Evolutionary conservation across 2,329 filamentous ascomycete species (phyloP).

Genomic region (Nakataea oryzae): DNA sequence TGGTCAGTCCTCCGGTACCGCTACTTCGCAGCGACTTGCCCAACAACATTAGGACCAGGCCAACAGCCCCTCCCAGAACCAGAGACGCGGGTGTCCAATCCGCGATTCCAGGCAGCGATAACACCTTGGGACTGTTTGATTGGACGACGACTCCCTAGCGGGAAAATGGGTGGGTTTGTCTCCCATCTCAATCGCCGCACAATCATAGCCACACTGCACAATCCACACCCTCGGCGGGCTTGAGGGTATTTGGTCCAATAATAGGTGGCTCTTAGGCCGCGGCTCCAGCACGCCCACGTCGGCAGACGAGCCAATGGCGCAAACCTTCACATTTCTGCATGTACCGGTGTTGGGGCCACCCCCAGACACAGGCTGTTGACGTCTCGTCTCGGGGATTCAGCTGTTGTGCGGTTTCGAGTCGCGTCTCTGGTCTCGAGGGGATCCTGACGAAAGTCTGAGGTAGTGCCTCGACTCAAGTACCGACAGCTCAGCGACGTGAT

Average conservation of each 20-base stretch:
- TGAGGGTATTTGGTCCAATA: background rate
- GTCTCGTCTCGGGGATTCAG: background rate
- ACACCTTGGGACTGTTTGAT: background rate
- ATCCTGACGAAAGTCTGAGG: background rate
- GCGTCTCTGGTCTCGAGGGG: background rate
- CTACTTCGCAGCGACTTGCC: background rate
- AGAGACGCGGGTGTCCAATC: background rate
- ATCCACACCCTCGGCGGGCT: background rate
- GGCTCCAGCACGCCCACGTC: background rate
- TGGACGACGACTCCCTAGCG: background rate
- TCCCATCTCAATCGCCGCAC: background rate
- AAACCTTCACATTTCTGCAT: background rate
- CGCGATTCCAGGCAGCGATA: background rate
- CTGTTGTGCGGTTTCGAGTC: background rate
- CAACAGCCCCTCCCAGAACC: background rate
- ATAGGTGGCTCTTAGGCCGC: background rate
- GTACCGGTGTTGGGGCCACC: background rate
- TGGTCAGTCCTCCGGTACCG: background rate
- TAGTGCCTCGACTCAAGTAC: background rate
- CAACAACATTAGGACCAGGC: too few species aligned
- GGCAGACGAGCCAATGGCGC: background rate
- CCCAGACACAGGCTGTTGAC: background rate
- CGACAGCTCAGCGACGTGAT: background rate
- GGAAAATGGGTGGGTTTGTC: background rate
- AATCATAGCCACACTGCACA: background rate